Evolutionary conservation across 768 basidiomycete genomes (phyloP), one percentile per base, ranked within the genome.

Genomic region (Tephrocybe sp.): DNA sequence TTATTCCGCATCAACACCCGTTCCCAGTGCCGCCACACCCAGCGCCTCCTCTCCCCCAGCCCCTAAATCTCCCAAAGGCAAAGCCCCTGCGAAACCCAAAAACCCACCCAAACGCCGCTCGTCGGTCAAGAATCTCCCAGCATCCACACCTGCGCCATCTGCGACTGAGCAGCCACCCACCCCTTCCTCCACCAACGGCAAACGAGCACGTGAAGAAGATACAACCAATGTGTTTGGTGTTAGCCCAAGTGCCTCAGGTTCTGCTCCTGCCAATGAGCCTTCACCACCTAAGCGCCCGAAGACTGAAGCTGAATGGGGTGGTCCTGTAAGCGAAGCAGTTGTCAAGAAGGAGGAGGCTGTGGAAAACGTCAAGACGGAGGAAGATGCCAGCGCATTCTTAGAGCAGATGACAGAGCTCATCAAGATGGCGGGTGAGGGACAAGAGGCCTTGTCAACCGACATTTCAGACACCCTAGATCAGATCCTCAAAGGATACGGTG

Each of bases 251-350:
- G 65, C 71, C 42, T 50, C 64, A 11, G 51, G 59, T 25, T 51
- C 65, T 39, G 57, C 55, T 45, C 66, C 67, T 12, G 66, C 65
- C 3, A 75, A 73, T 56, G 79, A 82, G 48, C 81, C 79, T 6
- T 86, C 86, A 6, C 84, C 87, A 5, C 85, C 88, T 12, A 90
- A 90, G 69, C 81, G 85, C 41, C 63, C 68, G 43, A 88, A 86
- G 73, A 81, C 78, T 18, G 86, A 90, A 48, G 88, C 79, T n/a
- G 86, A 90, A 48, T 88, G 84, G 83, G 85, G 87, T 41, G 78
- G 79, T 8, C 73, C 79, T 21, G 69, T 77, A 14, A 83, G 71
- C 55, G 81, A 85, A 37, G 74, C 71, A 21, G 60, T 81, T 48
- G 61, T 65, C 56, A 71, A 71, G 59, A 76, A 74, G 61, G 65